Conservation (phyloP, 805 yeast genomes). For the Candida schatavii region DNA sequence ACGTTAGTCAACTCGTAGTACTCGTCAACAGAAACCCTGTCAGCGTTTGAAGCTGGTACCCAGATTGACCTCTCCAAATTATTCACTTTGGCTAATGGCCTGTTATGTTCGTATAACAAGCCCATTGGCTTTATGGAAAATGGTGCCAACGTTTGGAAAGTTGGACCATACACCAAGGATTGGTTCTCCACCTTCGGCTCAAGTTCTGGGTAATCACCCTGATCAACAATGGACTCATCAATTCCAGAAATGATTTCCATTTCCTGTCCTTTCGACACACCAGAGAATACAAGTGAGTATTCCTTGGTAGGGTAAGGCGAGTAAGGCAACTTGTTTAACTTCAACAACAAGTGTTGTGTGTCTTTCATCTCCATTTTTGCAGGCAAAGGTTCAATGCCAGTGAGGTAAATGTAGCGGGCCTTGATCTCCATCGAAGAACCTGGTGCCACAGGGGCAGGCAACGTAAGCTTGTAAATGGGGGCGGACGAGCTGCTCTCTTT, state of each 20-base stretch:
- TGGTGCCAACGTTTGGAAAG: constrained; percentile 39
- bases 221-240: constrained; percentile 14
- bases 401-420: constrained; percentile 48
- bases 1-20: constrained; percentile 75
- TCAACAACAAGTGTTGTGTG: constrained; percentile 56
- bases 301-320: constrained; percentile 59
- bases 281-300: constrained; percentile 45
- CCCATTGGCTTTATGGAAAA: constrained; percentile 48
- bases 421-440: constrained; percentile 49
- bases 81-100: constrained; percentile 61
- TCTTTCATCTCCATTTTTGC: constrained; percentile 55
- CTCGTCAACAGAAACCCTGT: constrained; percentile 72
- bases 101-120: constrained; percentile 60
- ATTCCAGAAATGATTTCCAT: constrained; percentile 22
- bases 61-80: constrained; percentile 72
- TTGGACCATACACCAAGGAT: constrained; percentile 56
- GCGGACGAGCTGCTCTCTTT: constrained; percentile 4
- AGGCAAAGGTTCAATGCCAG: constrained; percentile 60
- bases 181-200: constrained; percentile 38
- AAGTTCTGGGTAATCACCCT: constrained; percentile 24
- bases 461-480: constrained; percentile 38
- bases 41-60: constrained; percentile 82
- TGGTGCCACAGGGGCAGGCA: constrained; percentile 70
- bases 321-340: constrained; percentile 53
- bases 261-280: constrained; percentile 47